Conservation (phyloP, 2,329 filamentous ascomycete genomes). For the Ophiocordyceps polyrhachis-furcata region DNA sequence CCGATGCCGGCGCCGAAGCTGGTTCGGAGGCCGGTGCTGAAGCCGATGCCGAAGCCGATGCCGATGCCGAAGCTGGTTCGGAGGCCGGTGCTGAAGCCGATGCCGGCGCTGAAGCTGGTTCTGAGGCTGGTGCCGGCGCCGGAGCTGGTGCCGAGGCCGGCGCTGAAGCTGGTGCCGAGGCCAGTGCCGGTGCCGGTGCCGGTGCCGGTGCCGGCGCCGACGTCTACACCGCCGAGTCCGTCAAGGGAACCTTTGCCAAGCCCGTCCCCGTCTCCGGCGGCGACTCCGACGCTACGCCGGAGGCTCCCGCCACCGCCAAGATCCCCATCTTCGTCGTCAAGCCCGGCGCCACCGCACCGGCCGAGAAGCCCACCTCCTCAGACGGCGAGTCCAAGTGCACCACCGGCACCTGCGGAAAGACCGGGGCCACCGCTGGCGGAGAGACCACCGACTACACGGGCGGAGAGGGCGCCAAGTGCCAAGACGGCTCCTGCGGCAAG, state of each 20-base stretch:
- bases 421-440: not conserved
- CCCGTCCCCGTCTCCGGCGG: not conserved
- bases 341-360: not conserved
- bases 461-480: not conserved
- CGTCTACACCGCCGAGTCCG: not conserved
- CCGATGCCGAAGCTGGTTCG: not conserved
- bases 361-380: not conserved
- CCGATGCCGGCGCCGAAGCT: not conserved
- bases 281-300: not conserved
- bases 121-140: not conserved
- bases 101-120: not conserved
- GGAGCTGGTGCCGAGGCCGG: not conserved
- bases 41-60: too few relatives aligned
- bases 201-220: too few relatives aligned
- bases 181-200: too few relatives aligned
- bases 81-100: not conserved
- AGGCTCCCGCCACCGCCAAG: not conserved
- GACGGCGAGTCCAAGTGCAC: not conserved
- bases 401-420: not conserved
- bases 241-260: not conserved
- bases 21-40: not conserved
- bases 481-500: not conserved
- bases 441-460: not conserved
- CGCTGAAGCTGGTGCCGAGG: too few relatives aligned
- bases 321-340: not conserved